A percentile compares a stretch with the other conserved stretches of the same genome.
Evolutionary conservation across 2,329 filamentous ascomycete genomes (phyloP).

Genomic region (Xylariaceae sp.): DNA sequence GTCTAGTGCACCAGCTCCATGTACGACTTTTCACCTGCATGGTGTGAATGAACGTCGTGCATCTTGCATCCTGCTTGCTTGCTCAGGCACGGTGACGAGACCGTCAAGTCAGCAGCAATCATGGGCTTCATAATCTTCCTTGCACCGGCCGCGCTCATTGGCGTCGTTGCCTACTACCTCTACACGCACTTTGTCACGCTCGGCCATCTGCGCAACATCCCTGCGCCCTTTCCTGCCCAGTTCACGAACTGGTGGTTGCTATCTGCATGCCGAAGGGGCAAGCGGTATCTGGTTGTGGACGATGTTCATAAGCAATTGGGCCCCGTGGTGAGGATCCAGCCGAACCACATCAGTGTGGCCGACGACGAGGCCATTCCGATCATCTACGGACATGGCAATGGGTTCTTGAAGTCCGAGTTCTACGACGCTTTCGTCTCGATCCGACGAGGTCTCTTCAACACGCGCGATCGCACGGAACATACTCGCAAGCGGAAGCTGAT

Average conservation of each 20-base stretch:
- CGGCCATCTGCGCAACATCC: conserved; percentile 47
- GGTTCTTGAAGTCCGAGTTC: conserved; percentile 73
- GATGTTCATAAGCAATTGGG: conserved; percentile 69
- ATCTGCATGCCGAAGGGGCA: conserved; percentile 57
- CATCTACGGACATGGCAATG: conserved; percentile 77
- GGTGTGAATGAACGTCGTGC: too few species aligned
- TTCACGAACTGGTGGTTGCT: conserved; percentile 82
- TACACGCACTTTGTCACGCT: conserved; percentile 57
- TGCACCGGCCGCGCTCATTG: conserved; percentile 37
- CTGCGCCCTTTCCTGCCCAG: conserved; percentile 56
- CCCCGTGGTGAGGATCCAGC: conserved; percentile 75
- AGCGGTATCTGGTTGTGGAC: conserved; percentile 61
- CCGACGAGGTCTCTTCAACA: conserved; percentile 82
- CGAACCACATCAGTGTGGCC: conserved; percentile 76
- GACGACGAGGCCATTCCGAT: conserved; percentile 70
- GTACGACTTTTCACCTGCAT: too few species aligned
- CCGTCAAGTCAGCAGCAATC: background rate
- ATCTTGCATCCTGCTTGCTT: background rate
- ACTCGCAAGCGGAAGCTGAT: conserved; percentile 85
- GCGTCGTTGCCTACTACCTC: conserved; percentile 53
- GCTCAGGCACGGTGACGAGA: background rate
- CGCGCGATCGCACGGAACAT: conserved; percentile 74
- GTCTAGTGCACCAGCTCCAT: too few species aligned
- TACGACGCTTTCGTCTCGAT: conserved; percentile 92
- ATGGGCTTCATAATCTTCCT: background rate